Percentiles rank a stretch among this genome's conserved stretches.
phyloP scores from a whole-genome alignment of 345 rosid species.

The Excoecaria cochinchinensis region DNA sequence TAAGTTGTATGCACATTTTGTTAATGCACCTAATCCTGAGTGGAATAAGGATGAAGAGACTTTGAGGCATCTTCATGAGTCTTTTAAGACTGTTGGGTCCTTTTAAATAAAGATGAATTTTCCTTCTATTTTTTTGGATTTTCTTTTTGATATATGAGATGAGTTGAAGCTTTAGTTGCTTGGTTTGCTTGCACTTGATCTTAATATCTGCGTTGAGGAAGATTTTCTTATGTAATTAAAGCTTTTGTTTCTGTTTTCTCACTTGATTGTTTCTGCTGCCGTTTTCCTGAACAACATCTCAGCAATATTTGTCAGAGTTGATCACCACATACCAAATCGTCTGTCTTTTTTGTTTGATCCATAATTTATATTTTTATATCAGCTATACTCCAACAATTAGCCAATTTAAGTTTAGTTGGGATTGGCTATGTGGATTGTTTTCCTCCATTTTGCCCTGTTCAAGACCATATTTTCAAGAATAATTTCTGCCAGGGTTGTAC shows the following conservation, averaged over 20 bases:
- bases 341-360: too few relatives aligned
- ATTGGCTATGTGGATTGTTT: not conserved
- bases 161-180: conserved; percentile 7
- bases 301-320: too few relatives aligned
- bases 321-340: too few relatives aligned
- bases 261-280: too few relatives aligned
- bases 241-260: not conserved
- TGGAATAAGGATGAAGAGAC: conserved; percentile 78
- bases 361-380: too few relatives aligned
- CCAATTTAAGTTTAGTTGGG: not conserved
- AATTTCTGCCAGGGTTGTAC: too few relatives aligned
- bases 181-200: conserved; percentile 4
- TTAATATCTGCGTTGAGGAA: not conserved
- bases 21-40: conserved; percentile 76
- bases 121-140: not conserved
- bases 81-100: conserved; percentile 67
- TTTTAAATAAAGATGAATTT: not conserved
- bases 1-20: conserved; percentile 89
- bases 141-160: not conserved
- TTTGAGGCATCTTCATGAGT: conserved; percentile 76
- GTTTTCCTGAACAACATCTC: too few relatives aligned
- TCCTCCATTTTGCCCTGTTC: not conserved
- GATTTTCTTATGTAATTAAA: not conserved
- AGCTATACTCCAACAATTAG: too few relatives aligned
- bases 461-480: not conserved